phyloP scores from a whole-genome alignment of 306 rosid species.

The Pueraria montana region DNA sequence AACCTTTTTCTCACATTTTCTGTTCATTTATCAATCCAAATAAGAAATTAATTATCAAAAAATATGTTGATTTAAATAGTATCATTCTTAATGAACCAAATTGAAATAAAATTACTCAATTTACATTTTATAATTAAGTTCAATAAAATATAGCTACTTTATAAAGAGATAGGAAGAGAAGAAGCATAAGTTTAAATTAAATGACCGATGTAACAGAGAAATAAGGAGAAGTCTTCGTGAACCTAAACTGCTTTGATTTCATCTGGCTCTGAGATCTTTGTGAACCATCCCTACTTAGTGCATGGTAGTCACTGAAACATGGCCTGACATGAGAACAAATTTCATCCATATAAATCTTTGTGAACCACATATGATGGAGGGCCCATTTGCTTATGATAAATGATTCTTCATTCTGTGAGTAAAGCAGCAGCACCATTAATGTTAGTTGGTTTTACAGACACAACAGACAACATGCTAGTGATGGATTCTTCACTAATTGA shows the following conservation, averaged over 20 bases:
- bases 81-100: not conserved
- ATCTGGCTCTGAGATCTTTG: not conserved
- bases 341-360: no score
- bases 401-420: no score
- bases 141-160: not conserved
- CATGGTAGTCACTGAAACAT: not conserved
- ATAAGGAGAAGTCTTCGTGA: no score
- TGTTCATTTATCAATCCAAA: not conserved
- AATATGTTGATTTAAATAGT: not conserved
- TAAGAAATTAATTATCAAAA: not conserved
- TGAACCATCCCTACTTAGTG: not conserved
- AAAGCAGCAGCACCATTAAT: no score
- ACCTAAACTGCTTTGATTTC: not conserved
- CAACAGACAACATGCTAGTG: no score
- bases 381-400: no score
- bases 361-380: no score
- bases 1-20: not conserved
- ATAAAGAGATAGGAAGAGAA: not conserved
- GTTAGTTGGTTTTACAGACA: no score
- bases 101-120: not conserved
- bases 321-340: no score
- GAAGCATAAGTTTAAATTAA: no score
- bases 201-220: no score
- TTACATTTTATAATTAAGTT: not conserved
- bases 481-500: no score